Evolutionary conservation across 345 rosid species (phyloP), one percentile per base, ranked within the genome.

Genomic region (Dovyalis caffra): DNA sequence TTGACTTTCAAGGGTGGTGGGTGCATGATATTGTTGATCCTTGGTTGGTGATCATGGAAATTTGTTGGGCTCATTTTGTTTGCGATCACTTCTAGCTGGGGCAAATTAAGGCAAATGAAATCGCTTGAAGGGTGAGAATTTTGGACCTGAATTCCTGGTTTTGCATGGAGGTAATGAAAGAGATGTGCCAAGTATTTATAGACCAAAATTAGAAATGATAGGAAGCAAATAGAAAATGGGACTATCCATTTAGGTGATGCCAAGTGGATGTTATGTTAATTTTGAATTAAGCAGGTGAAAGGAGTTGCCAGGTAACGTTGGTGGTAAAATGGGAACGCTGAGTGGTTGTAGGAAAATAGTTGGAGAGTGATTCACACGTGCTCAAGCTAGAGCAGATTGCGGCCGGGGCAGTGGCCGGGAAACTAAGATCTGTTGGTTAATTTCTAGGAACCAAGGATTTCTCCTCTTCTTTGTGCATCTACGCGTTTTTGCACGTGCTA

Each of bases 11-110:
- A 66, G 2, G n/a, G 31, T 6, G 56, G 56, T 4, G 70, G 79
- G 70, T 53, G 25, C n/a, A 25, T 33, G 37, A 29, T 37, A 34
- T 0, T 35, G 18, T 38, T 75, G 43, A 58, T 5, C 37, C 69
- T 76, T 32, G 74, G 68, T 16, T 60, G 60, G 9, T 47, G 68
- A 45, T 74, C 72, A 37, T 58, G 72, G 8, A 38, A 38, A 28
- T 63, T n/a, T 0, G 74, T 5, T 26, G 79, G 70, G 69, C 79
- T 76, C 70, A 76, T 76, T 47, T 28, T 18, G 20, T 26, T 28
- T 68, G 23, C 14, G 3, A 5, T n/a, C 33, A 25, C 64, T 61
- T 12, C 18, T 9, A 1, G 64, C 20, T 0, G 23, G 58, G 20
- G 58, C 58, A 53, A 16, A 53, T 1, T 2, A 15, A 20, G 58